Evolutionary conservation across 129 eudicot genomes (phyloP).

Genomic region (Chrysanthemum lavandulifolium): DNA sequence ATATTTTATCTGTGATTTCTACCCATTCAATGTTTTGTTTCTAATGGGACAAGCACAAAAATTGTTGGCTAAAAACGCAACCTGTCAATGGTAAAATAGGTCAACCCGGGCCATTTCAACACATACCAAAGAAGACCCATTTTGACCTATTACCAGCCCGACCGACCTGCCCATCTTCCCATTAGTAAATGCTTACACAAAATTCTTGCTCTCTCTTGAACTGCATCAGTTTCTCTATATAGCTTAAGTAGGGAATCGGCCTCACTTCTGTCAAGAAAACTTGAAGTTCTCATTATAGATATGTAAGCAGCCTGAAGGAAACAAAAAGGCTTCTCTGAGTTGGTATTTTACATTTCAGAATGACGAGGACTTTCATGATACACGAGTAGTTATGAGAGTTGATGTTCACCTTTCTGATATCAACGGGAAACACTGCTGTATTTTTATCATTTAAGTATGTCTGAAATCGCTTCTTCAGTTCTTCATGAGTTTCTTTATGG

Average conservation of each 20-base stretch:
- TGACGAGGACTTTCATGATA: background rate
- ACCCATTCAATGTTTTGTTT: background rate
- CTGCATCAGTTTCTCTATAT: conserved; percentile 43
- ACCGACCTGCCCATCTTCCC: conserved; percentile 7
- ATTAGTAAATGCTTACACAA: conserved; percentile 34
- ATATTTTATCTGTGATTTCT: background rate
- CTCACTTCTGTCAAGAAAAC: conserved; percentile 32
- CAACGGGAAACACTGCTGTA: conserved; percentile 40
- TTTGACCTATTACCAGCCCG: conserved; percentile 10
- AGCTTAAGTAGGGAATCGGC: conserved; percentile 39
- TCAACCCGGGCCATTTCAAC: background rate
- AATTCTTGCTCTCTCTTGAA: conserved; percentile 47
- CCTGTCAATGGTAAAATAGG: background rate
- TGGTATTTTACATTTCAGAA: background rate
- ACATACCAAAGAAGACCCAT: background rate
- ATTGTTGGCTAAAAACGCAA: too few species aligned
- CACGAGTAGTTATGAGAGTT: background rate
- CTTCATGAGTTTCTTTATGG: conserved; percentile 42
- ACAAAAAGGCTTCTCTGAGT: background rate
- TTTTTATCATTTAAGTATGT: conserved; percentile 33
- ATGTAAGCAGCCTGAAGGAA: conserved; percentile 40
- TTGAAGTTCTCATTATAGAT: conserved; percentile 43
- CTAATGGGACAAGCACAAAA: background rate
- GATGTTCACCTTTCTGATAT: conserved; percentile 41
- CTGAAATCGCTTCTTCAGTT: conserved; percentile 45